These are phyloP conservation scores for Candida ortonii DNA, from an alignment of 805 yeast genomes.

Conservation along the genomic window DNA sequence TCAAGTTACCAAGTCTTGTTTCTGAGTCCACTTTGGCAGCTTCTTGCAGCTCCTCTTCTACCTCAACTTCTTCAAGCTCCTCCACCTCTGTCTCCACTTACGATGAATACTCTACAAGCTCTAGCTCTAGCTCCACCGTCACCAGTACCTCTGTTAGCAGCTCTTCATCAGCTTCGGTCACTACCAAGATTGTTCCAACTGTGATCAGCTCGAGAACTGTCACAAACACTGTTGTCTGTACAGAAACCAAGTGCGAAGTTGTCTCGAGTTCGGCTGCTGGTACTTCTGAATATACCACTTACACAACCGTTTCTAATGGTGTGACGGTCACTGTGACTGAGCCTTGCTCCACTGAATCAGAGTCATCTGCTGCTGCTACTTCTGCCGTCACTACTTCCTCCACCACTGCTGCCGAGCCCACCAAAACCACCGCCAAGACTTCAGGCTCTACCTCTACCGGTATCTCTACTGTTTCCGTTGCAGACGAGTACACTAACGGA, in stretches of 20 bases:
- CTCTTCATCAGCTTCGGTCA: too few species aligned
- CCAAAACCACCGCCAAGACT: too few species aligned
- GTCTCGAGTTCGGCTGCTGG: slow-evolving; percentile 3
- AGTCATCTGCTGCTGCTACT: too few species aligned
- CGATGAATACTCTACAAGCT: slow-evolving; percentile 1
- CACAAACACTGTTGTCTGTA: slow-evolving; percentile 5
- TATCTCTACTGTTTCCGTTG: too few species aligned
- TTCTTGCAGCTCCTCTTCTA: slow-evolving; percentile 2
- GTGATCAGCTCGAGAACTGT: not conserved
- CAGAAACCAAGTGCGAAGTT: slow-evolving; percentile 2
- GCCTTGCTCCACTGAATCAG: too few species aligned
- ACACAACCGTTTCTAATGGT: slow-evolving; percentile 18
- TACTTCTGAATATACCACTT: slow-evolving; percentile 4
- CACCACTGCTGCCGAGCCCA: too few species aligned
- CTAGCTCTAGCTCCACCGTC: not conserved
- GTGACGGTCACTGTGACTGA: slow-evolving; percentile 21
- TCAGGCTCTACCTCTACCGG: too few species aligned
- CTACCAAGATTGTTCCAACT: slow-evolving; percentile 1
- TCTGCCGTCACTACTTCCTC: too few species aligned
- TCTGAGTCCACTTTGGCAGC: slow-evolving; percentile 11
- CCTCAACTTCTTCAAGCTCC: slow-evolving; percentile 7
- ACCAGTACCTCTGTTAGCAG: slow-evolving; percentile 1
- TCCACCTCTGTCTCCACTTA: slow-evolving; percentile 3
- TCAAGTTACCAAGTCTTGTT: slow-evolving; percentile 27
- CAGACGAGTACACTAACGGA: too few species aligned